Percentiles rank a stretch among this genome's conserved stretches.
Conservation (phyloP, 345 rosid genomes). For the Laguncularia racemosa region DNA sequence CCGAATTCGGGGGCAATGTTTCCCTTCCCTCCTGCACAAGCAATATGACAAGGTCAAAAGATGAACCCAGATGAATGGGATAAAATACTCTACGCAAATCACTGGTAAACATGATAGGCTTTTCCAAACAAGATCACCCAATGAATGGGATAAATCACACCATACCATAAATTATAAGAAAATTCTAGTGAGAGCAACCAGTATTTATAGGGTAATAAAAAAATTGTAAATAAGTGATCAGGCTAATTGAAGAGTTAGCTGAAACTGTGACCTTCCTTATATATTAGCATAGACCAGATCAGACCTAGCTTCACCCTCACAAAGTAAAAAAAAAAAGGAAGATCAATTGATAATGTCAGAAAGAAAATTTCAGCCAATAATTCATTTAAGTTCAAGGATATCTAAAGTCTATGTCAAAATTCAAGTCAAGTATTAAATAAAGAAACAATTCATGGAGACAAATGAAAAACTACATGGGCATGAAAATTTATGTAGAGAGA, state of each 20-base stretch:
- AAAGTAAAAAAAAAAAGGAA: background rate
- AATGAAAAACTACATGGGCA: background rate
- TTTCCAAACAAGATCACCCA: too few species aligned
- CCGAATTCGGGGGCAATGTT: slow-evolving; percentile 50
- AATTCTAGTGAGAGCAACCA: too few species aligned
- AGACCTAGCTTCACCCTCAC: background rate
- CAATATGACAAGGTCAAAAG: slow-evolving; percentile 1
- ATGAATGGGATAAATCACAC: too few species aligned
- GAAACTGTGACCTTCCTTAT: background rate
- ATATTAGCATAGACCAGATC: background rate
- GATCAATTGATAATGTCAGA: slow-evolving; percentile 1
- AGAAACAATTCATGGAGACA: background rate
- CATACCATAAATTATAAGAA: too few species aligned
- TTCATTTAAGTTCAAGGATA: too few species aligned
- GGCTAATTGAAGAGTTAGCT: slow-evolving; percentile 2
- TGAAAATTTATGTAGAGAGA: background rate
- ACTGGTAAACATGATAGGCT: too few species aligned
- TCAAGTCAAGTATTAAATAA: background rate
- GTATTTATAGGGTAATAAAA: too few species aligned
- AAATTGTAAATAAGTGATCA: background rate
- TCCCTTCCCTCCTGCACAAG: slow-evolving; percentile 57
- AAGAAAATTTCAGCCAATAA: background rate
- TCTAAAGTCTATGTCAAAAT: background rate
- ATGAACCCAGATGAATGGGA: too few species aligned
- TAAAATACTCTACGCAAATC: too few species aligned